Conservation (phyloP, 164 flowering plant genomes). For the Kingdonia uniflora region DNA sequence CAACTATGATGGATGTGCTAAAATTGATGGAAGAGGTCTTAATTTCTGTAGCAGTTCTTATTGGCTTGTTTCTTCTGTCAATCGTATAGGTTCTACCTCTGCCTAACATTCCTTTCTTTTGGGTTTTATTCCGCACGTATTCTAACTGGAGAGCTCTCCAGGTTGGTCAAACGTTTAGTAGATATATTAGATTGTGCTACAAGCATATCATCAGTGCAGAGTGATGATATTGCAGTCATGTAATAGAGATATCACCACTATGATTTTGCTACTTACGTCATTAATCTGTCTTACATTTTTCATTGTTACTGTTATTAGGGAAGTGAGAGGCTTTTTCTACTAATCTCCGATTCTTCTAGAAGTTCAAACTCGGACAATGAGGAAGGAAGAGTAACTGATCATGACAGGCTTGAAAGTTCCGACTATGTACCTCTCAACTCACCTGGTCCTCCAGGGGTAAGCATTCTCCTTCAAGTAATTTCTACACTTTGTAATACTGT, state of each 20-base stretch:
- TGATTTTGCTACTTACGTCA: no score
- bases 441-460: constrained; percentile 38
- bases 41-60: not conserved
- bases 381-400: constrained; percentile 6
- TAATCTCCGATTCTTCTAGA: constrained; percentile 44
- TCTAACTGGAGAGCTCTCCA: constrained; percentile 93
- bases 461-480: constrained; percentile 3
- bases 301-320: constrained; percentile 37
- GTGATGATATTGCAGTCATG: no score
- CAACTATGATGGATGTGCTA: not conserved
- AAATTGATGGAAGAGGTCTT: not conserved
- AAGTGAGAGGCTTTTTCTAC: constrained; percentile 71
- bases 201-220: no score
- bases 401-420: constrained; percentile 8
- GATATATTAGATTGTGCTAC: no score
- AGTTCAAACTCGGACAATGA: constrained; percentile 9
- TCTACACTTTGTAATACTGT: no score
- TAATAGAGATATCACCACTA: no score
- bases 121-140: constrained; percentile 80
- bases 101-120: constrained; percentile 95
- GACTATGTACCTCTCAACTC: constrained; percentile 4
- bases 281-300: not conserved
- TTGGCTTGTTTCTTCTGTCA: not conserved
- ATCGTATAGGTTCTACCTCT: constrained; percentile 58
- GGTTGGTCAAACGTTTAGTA: constrained; percentile 20